Base-by-base conservation (phyloP, 2,329 filamentous ascomycete species). In the Aureobasidium leucospermi region DNA sequence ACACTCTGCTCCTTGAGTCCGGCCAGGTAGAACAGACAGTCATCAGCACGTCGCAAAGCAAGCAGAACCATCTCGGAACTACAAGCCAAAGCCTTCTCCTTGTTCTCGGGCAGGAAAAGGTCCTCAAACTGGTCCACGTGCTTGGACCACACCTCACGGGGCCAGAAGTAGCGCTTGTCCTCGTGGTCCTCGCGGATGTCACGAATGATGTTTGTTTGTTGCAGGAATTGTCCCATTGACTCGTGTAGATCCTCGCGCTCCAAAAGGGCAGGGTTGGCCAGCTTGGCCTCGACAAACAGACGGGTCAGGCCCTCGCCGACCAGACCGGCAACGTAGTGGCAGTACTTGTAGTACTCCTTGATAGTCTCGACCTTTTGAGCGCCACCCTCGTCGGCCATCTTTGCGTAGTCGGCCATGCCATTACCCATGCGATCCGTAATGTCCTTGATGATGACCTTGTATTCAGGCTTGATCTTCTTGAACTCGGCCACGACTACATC, bases 161-260 rank as follows among this genome's bases (percentile, higher is more conserved):
- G 94, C 85, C 90, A 99, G 81, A 96, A 99, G 60, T 89, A 85
- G 63, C 94, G 85, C 67, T 87, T 86, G 73, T 97, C 94, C 61
- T 89, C 83, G 67, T 86, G 86, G 70, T 99, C 94, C 73, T 99
- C 94, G 67, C 86, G 85, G 64, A 97, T 83, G 72, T 99, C 94
- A 70, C 94, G 90, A 70, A 97, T 96, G 73, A 99, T 96, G 80
- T 99, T 99, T 65, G 91, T 96, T 80, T 99, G 96, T 71, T 99
- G 94, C 63, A 99, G 79, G 75, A 99, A 96, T 66, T 96, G 88
- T 28, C 90, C 94, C 94, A 99, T 99, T 46, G 90, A 93, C 75
- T 96, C 92, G 67, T 90, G 89, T 52, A 99, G 82, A 62, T 90
- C 80, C 36, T 88, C 85, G 55, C 90, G 85, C 63, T 92, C 82